A percentile compares a stretch with the other conserved stretches of the same genome.
Evolutionary conservation across 306 rosid genomes (phyloP).

Genomic region (Cotoneaster glaucophyllus): DNA sequence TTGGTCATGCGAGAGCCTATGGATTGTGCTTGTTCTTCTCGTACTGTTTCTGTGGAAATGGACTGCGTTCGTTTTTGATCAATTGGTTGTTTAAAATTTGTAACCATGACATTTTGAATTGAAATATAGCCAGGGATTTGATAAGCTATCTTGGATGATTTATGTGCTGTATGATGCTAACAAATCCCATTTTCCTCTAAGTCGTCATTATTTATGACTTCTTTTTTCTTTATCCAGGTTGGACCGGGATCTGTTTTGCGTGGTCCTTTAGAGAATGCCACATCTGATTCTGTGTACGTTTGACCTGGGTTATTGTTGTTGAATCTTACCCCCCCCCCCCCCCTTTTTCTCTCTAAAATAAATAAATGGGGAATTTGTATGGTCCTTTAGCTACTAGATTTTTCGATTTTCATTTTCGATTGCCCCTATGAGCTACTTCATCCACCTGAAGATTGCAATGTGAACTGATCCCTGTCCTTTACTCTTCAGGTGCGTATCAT

Average conservation of each 20-base stretch:
- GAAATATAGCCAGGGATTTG: background rate
- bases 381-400: conserved; percentile 8
- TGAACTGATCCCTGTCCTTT: conserved; percentile 86
- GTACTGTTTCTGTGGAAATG: background rate
- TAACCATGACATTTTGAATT: background rate
- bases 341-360: background rate
- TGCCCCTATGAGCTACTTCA: conserved; percentile 78
- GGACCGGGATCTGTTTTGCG: conserved; percentile 95
- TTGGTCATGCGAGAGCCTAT: background rate
- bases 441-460: conserved; percentile 98
- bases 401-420: conserved; percentile 25
- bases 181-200: background rate
- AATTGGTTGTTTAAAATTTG: background rate
- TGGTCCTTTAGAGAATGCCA: conserved; percentile 85
- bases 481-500: conserved; percentile 76
- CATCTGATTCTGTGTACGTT: conserved; percentile 75
- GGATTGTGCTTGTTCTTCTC: background rate
- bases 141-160: background rate
- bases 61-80: background rate
- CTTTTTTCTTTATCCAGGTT: conserved; percentile 45
- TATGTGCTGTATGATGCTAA: background rate
- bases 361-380: background rate
- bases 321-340: background rate
- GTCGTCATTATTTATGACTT: conserved; percentile 6
- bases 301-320: conserved; percentile 17